Percentiles rank a stretch among this genome's conserved stretches.
These are phyloP conservation scores for Botryosphaeria dothidea DNA, from an alignment of 2,329 filamentous ascomycete genomes.

Conservation along the genomic window DNA sequence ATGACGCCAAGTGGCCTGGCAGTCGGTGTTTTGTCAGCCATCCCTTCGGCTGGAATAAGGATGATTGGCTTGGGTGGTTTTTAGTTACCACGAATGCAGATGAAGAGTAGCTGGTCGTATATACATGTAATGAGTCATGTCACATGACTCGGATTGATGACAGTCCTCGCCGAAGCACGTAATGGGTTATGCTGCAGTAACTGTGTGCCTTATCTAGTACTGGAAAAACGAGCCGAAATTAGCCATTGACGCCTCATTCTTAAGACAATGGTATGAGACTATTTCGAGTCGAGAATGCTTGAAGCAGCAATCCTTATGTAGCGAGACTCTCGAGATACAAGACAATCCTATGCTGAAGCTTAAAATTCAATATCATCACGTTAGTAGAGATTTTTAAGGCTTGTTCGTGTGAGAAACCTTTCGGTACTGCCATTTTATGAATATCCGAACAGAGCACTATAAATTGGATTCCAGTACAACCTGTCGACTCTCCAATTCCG, in stretches of 20 bases:
- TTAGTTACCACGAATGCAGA: not conserved
- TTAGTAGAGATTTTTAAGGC: too few species aligned
- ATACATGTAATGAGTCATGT: not conserved
- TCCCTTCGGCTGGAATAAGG: not conserved
- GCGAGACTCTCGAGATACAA: too few species aligned
- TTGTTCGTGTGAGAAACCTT: too few species aligned
- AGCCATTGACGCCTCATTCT: not conserved
- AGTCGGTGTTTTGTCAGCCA: not conserved
- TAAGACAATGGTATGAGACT: too few species aligned
- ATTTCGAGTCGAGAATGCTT: too few species aligned
- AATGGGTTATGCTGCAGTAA: not conserved
- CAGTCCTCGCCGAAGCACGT: not conserved
- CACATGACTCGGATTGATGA: not conserved
- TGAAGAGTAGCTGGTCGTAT: not conserved
- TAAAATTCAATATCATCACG: too few species aligned
- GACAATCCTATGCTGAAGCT: too few species aligned
- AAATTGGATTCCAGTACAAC: too few species aligned
- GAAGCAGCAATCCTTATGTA: too few species aligned
- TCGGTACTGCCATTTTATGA: too few species aligned
- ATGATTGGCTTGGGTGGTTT: not conserved
- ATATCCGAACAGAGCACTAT: too few species aligned
- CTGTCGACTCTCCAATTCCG: too few species aligned
- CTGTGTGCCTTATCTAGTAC: not conserved
- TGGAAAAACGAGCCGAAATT: not conserved
- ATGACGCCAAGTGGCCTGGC: not conserved